Conservation (phyloP, 2,329 filamentous ascomycete genomes). For the Diaporthe vexans region DNA sequence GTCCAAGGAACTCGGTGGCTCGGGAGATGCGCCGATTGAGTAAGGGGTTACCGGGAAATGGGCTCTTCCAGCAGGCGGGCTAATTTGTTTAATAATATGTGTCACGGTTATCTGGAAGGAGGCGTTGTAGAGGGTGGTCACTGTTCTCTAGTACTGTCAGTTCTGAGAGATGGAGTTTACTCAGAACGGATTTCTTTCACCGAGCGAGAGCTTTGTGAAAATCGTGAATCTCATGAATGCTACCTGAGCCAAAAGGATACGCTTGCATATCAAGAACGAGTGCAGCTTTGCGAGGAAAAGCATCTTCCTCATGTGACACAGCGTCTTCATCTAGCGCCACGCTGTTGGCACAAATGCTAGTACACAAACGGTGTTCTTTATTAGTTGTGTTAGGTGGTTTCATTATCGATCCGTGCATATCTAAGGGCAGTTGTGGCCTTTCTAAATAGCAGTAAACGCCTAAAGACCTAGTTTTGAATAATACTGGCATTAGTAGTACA, state of each 20-base stretch:
- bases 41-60: not conserved
- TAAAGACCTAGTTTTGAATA: no score
- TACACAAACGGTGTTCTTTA: no score
- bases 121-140: not conserved
- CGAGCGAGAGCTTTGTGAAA: no score
- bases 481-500: no score
- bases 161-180: not conserved
- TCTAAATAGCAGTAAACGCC: no score
- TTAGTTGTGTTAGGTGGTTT: no score
- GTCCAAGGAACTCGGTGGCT: conserved; percentile 14
- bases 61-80: not conserved
- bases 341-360: no score
- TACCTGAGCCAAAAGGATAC: not conserved
- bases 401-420: no score
- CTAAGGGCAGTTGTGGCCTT: no score
- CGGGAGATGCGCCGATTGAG: conserved; percentile 11
- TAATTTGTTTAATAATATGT: conserved; percentile 6
- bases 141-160: not conserved
- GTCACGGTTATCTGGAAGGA: not conserved
- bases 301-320: not conserved
- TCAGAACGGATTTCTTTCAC: not conserved
- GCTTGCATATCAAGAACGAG: no score
- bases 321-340: not conserved
- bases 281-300: not conserved
- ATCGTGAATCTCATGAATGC: not conserved